Percentiles rank a stretch among this genome's conserved stretches.
Conservation (phyloP, 1,284 basidiomycete species). For the Papiliotrema flavescens region DNA sequence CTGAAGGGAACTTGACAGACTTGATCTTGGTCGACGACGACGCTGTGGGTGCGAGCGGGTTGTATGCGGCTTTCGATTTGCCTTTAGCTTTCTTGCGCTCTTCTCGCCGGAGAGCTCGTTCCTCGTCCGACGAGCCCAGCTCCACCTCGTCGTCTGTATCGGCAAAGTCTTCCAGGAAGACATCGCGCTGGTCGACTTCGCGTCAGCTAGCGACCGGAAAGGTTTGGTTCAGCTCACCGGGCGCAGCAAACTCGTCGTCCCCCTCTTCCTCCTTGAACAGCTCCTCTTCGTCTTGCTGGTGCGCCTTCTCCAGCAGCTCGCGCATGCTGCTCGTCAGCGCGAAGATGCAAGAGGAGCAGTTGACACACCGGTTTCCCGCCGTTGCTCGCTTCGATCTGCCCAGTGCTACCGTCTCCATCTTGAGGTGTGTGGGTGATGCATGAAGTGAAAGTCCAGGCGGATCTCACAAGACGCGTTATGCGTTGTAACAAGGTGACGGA, state of each 20-base stretch:
- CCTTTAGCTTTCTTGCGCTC: slow-evolving; percentile 39
- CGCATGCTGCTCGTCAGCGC: slow-evolving; percentile 32
- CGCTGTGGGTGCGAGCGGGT: slow-evolving; percentile 21
- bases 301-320: slow-evolving; percentile 46
- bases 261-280: slow-evolving; percentile 41
- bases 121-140: slow-evolving; percentile 39
- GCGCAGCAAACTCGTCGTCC: slow-evolving; percentile 45
- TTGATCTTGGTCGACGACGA: slow-evolving; percentile 8
- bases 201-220: not conserved
- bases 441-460: too few species aligned
- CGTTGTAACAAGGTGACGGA: too few species aligned
- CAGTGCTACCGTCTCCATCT: slow-evolving; percentile 33
- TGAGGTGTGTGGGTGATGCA: not conserved
- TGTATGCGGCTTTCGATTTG: slow-evolving; percentile 32
- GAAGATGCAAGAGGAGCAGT: not conserved
- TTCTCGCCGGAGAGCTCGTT: slow-evolving; percentile 26
- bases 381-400: slow-evolving; percentile 41
- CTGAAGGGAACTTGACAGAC: slow-evolving; percentile 1
- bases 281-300: slow-evolving; percentile 43
- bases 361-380: slow-evolving; percentile 44
- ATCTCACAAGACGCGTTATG: too few species aligned
- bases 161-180: slow-evolving; percentile 46
- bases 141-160: slow-evolving; percentile 46
- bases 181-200: slow-evolving; percentile 37
- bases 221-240: slow-evolving; percentile 19